Percentiles rank a stretch among this genome's conserved stretches.
phyloP scores from a whole-genome alignment of 2,329 filamentous ascomycete species.

The Nigrograna mackinnonii region DNA sequence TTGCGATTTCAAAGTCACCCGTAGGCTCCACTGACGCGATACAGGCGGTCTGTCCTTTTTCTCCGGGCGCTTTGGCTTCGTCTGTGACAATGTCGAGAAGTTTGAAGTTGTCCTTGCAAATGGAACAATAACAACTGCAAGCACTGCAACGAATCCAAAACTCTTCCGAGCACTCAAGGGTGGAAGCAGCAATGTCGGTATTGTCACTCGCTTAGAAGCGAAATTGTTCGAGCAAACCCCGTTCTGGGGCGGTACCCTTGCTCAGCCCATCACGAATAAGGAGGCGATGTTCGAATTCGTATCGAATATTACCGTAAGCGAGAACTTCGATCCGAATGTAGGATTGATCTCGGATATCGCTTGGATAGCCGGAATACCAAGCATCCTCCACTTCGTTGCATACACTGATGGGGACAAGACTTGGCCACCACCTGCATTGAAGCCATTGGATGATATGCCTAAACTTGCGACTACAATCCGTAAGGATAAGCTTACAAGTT shows the following conservation, averaged over 20 bases:
- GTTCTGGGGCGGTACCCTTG: conserved; percentile 43
- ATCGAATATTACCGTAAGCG: conserved; percentile 17
- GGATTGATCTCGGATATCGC: conserved; percentile 22
- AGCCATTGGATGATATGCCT: conserved; percentile 13
- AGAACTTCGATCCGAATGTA: conserved; percentile 19
- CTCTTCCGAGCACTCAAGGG: conserved; percentile 40
- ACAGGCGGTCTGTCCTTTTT: conserved; percentile 41
- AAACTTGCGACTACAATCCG: conserved; percentile 16
- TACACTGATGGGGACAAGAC: conserved; percentile 19
- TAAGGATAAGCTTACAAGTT: conserved; percentile 16
- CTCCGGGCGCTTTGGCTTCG: conserved; percentile 30
- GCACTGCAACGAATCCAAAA: conserved; percentile 21
- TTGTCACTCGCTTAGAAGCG: conserved; percentile 34
- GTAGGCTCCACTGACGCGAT: conserved; percentile 1
- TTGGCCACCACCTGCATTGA: conserved; percentile 18
- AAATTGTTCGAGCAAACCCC: conserved; percentile 14
- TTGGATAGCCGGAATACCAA: conserved; percentile 14
- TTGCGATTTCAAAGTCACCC: neutral
- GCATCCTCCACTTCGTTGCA: conserved; percentile 12
- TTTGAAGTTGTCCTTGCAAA: conserved; percentile 43
- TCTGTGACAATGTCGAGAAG: conserved; percentile 34
- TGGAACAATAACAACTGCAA: conserved; percentile 35
- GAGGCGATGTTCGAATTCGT: conserved; percentile 19
- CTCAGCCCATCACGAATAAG: conserved; percentile 22
- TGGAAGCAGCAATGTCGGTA: conserved; percentile 41